A percentile compares a stretch with the other conserved stretches of the same genome.
phyloP scores from a whole-genome alignment of 2,329 filamentous ascomycete species.

The Colletotrichum sp. region DNA sequence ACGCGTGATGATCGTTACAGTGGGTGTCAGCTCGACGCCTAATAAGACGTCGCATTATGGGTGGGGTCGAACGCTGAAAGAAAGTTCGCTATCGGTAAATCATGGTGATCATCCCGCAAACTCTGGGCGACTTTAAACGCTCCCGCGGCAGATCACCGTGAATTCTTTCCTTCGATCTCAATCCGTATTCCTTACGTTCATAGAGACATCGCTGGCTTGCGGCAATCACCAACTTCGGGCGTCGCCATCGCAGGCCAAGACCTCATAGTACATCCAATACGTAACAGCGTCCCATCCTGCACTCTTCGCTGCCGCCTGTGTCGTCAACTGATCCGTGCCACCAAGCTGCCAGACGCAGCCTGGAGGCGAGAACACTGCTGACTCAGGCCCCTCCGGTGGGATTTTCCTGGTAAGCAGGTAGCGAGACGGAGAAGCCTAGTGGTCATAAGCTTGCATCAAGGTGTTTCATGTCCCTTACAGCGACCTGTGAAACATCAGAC shows the following conservation, averaged over 20 bases:
- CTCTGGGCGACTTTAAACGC: neutral
- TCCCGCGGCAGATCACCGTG: neutral
- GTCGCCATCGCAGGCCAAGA: rapidly evolving
- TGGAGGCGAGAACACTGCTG: neutral
- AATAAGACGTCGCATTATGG: neutral
- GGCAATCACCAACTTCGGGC: too few relatives aligned
- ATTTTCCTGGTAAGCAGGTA: neutral
- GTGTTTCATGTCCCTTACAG: neutral
- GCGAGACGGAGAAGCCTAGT: neutral
- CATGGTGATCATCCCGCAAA: neutral
- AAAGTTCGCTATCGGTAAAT: neutral
- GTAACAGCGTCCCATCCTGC: neutral
- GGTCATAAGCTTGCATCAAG: neutral
- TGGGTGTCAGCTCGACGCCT: neutral
- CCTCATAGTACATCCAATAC: neutral
- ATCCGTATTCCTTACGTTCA: too few relatives aligned
- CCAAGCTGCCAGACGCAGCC: neutral
- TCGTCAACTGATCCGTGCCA: neutral
- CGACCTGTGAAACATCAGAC: neutral
- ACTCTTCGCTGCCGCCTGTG: rapidly evolving
- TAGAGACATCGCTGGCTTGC: too few relatives aligned
- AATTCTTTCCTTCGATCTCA: neutral
- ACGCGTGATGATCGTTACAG: neutral
- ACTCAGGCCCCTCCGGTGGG: neutral
- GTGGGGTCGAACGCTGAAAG: neutral